Conservation (phyloP, 352 stramenopile genomes). For the Pythium periplocum region DNA sequence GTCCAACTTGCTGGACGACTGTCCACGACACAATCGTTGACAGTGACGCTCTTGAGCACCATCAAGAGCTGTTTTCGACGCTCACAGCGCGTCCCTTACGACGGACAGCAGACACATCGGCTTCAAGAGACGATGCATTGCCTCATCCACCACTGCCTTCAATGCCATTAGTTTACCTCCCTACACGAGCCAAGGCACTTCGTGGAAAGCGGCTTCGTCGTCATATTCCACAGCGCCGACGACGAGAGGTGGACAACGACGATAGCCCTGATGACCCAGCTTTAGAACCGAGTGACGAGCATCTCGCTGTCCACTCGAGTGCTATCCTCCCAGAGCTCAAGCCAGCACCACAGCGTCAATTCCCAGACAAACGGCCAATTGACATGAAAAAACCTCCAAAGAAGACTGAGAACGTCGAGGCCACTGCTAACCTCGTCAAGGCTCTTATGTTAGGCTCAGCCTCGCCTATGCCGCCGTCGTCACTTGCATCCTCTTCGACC, state of each 20-base stretch:
- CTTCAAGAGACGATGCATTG: no score
- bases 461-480: conserved; percentile 3
- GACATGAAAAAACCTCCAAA: no score
- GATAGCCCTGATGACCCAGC: conserved; percentile 14
- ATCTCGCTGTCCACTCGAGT: conserved; percentile 8
- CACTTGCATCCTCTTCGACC: neutral
- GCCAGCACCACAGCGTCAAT: neutral
- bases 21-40: conserved; percentile 46
- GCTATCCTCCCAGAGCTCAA: conserved; percentile 15
- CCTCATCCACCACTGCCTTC: no score
- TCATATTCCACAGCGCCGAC: no score
- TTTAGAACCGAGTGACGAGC: conserved; percentile 8
- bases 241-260: neutral
- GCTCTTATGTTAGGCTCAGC: conserved; percentile 22
- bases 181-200: conserved; percentile 6
- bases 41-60: conserved; percentile 12
- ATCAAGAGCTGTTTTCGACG: conserved; percentile 3
- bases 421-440: conserved; percentile 23
- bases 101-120: no score
- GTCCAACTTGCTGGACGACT: conserved; percentile 40
- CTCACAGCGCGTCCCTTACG: no score
- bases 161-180: conserved; percentile 31
- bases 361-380: no score
- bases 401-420: conserved; percentile 5
- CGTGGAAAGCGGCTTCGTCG: no score